Base-by-base conservation (phyloP, 768 basidiomycete species). In the Gloeophyllum trabeum region DNA sequence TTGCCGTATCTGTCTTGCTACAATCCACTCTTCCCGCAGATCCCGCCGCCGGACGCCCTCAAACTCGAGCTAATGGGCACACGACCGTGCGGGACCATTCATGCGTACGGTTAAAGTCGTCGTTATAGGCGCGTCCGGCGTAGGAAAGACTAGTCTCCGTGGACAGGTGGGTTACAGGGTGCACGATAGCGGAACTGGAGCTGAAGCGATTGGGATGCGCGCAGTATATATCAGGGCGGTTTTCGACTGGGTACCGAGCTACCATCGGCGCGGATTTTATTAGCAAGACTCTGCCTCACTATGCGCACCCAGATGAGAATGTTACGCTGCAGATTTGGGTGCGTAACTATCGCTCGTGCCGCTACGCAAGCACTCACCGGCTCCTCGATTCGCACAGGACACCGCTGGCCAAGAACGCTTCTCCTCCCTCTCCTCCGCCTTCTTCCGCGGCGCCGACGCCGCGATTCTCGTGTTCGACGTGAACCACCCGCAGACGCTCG, bases 251-350 rank as follows among this genome's bases (percentile, higher is more conserved):
- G 6, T 91, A 91, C 58, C 68, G 84, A 38, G 81, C 88, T 1
- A 92, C 89, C 2, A 90, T 93, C 32, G 89, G 88, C 16, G 79
- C 82, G n/a, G 88, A 92, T 60, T 92, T 91, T 44, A 84, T 89
- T 39, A 71, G 78, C 0, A 89, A 88, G 57, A 75, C 73, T 0
- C 52, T 90, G 7, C 73, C 77, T 0, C 75, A 85, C 52, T 73
- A 79, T 34, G 67, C 52, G 3, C 62, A 66, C 13, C 64, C 69
- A 12, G 71, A 65, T 4, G 72, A 84, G 49, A 58, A 64, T 1
- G 69, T 90, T 6, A 74, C 73, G 6, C 62, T 91, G 44, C 81
- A 86, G 57, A 84, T 78, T 26, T 79, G 76, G 76, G 76, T 73
- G 51, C 45, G 58, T 64, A 35, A 47, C 10, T 36, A n/a, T 41